Conservation (phyloP, 2,329 filamentous ascomycete genomes). For the Diaporthe sp. region DNA sequence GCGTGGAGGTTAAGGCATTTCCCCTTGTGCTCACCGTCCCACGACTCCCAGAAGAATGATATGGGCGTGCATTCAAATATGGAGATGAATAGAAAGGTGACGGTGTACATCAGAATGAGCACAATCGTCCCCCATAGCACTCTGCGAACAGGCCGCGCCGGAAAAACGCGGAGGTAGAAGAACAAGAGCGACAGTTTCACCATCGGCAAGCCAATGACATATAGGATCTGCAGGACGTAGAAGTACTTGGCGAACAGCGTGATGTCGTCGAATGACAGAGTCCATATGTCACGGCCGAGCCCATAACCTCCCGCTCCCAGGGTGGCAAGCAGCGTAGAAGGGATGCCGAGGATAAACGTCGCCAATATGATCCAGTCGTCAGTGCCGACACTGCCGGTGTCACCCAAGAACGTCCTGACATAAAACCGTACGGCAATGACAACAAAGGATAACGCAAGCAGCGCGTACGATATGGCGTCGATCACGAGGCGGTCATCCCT, state of each 20-base stretch:
- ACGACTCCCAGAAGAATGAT: slow-evolving; percentile 57
- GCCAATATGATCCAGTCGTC: slow-evolving; percentile 44
- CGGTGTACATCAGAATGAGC: slow-evolving; percentile 39
- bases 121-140: slow-evolving; percentile 30
- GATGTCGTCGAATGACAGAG: slow-evolving; percentile 46
- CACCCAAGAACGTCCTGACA: slow-evolving; percentile 39
- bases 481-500: not conserved
- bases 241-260: slow-evolving; percentile 46
- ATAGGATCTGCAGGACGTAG: slow-evolving; percentile 45
- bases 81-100: slow-evolving; percentile 51
- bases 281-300: slow-evolving; percentile 49
- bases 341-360: slow-evolving; percentile 40
- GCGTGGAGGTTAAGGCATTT: slow-evolving; percentile 57
- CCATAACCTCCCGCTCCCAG: slow-evolving; percentile 41
- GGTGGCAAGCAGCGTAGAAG: slow-evolving; percentile 40
- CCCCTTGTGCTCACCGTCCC: slow-evolving; percentile 57
- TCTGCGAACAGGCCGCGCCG: slow-evolving; percentile 3
- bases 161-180: slow-evolving; percentile 40
- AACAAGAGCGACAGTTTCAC: slow-evolving; percentile 37
- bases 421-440: slow-evolving; percentile 33
- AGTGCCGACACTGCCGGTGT: slow-evolving; percentile 31
- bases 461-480: not conserved
- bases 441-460: slow-evolving; percentile 31
- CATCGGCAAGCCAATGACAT: slow-evolving; percentile 34
- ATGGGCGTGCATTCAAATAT: slow-evolving; percentile 58